Base-by-base conservation (phyloP, 2,329 filamentous ascomycete species). In the Cordyceps cicadae region DNA sequence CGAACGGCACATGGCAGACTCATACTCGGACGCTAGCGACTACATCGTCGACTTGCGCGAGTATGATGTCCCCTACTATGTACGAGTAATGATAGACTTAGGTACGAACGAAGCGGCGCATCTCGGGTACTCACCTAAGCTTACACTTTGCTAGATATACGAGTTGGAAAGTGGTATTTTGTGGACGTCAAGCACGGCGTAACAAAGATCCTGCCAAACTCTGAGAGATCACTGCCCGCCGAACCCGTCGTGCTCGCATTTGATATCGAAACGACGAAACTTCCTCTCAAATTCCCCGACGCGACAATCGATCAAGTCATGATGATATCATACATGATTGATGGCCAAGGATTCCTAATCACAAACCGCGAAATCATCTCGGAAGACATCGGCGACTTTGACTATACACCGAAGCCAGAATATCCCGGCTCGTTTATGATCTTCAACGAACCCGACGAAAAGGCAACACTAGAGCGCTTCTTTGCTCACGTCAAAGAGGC, bases 321-420 rank as follows among this genome's bases (percentile, higher is more conserved):
- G 92, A 99, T 99, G 94, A 93, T 99, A 72, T 99, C 95, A 37
- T 99, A 99, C 78, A 99, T 99, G 95, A 97, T 99, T 68, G 94
- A 99, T 68, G 95, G 94, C 0, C 92, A 96, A 75, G 94, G 94
- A 5, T 99, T 97, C 68, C 80, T 99, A 41, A 97, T 99, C 74
- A 99, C 94, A 5, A 99, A 99, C 71, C 86, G 95, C 69, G 92
- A 97, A 71, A 96, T 99, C 63, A 92, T 99, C 11, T 96, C 93
- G 0, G 93, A 99, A 73, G 92, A 99, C 69, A 99, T 99, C 71
- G 82, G 87, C 61, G 94, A 99, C 72, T 99, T 99, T 70, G 95
- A 99, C 70, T 99, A 99, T 73, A 99, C 94, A 0, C 95, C 94
- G 0, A 97, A 90, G 70, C 92, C 94, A 1, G 95, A 99, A 76